Percentiles rank a stretch among this genome's conserved stretches.
Evolutionary conservation across 148 eudicot genomes (phyloP).

Genomic region (Simmondsia chinensis): DNA sequence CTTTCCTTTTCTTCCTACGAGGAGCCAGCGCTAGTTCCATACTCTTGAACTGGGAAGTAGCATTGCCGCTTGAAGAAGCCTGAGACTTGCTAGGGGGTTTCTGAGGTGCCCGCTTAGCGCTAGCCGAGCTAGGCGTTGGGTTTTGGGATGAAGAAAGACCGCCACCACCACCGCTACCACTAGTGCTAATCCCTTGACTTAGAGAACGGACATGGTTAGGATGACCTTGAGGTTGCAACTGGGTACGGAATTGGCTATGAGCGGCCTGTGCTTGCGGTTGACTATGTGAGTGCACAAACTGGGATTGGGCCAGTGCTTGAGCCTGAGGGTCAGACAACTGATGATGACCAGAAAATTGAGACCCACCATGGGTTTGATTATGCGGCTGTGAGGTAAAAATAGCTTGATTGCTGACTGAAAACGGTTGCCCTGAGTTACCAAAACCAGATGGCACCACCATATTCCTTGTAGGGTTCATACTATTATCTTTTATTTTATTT

Average conservation of each 20-base stretch:
- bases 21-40: constrained; percentile 90
- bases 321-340: constrained; percentile 29
- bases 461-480: constrained; percentile 23
- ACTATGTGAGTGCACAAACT: constrained; percentile 19
- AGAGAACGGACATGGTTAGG: constrained; percentile 9
- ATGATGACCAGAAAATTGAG: constrained; percentile 31
- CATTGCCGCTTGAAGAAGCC: constrained; percentile 34
- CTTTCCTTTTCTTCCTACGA: constrained; percentile 64
- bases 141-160: constrained; percentile 33
- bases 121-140: constrained; percentile 27
- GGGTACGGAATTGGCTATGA: constrained; percentile 14
- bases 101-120: constrained; percentile 31
- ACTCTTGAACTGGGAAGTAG: constrained; percentile 54
- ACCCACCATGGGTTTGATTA: constrained; percentile 31
- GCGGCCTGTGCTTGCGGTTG: constrained; percentile 24
- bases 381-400: constrained; percentile 19
- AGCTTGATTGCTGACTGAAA: constrained; percentile 12
- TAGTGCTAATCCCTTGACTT: constrained; percentile 17
- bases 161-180: too few species aligned
- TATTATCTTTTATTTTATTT: too few species aligned
- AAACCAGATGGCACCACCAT: constrained; percentile 22
- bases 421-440: constrained; percentile 20
- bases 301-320: constrained; percentile 33
- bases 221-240: constrained; percentile 27
- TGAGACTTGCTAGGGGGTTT: constrained; percentile 47